Evolutionary conservation across 108 stramenopile species (phyloP).

Genomic region (Poteriospumella lacustris): DNA sequence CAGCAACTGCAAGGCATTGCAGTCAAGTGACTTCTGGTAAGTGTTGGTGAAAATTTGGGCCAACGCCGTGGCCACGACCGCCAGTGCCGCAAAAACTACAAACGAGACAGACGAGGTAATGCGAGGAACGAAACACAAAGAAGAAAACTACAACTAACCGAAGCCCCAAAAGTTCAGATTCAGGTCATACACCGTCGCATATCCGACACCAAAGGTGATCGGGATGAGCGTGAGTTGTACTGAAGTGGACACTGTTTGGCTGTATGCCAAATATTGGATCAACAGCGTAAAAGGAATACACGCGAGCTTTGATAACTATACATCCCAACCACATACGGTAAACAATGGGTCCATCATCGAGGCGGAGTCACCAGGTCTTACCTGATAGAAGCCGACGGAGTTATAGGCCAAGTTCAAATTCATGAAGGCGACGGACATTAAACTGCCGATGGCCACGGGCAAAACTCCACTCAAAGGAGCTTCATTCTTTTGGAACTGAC

Average conservation of each 20-base stretch:
- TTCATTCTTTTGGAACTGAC: conserved; percentile 27
- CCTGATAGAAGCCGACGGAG: conserved; percentile 40
- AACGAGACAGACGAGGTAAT: background rate
- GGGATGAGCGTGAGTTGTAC: conserved; percentile 32
- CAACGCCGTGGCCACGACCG: conserved; percentile 27
- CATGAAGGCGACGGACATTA: conserved; percentile 37
- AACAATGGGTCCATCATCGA: no score
- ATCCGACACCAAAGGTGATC: conserved; percentile 27
- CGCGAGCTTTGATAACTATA: conserved; percentile 35
- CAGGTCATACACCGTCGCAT: conserved; percentile 35
- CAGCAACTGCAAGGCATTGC: conserved; percentile 35
- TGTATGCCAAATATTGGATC: background rate
- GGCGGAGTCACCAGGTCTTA: no score
- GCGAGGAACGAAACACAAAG: background rate
- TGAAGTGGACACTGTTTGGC: background rate
- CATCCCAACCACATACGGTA: background rate
- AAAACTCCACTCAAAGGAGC: conserved; percentile 9
- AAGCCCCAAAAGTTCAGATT: conserved; percentile 2
- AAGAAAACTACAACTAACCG: background rate
- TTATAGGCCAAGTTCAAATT: conserved; percentile 40
- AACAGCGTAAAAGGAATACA: conserved; percentile 38
- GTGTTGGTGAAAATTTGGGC: conserved; percentile 37
- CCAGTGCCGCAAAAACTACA: conserved; percentile 27
- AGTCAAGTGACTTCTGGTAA: conserved; percentile 31
- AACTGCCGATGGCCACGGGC: conserved; percentile 33